Percentiles rank a stretch among this genome's conserved stretches.
Evolutionary conservation across 345 rosid genomes (phyloP).

Genomic region (Boechera retrofracta): DNA sequence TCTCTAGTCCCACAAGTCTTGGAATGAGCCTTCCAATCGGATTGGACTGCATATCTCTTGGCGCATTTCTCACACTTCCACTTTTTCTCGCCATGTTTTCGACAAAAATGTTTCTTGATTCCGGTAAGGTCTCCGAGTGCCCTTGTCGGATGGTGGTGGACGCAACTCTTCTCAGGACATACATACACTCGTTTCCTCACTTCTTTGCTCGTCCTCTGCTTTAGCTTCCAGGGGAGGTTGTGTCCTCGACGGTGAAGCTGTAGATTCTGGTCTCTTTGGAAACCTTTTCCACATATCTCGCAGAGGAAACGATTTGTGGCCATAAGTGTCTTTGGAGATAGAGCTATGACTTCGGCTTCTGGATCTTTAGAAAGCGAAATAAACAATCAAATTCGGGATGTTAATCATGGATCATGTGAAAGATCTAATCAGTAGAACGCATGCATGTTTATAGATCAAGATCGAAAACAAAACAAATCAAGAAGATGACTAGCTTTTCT

Average conservation of each 20-base stretch:
- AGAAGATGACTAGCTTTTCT: conserved; percentile 4
- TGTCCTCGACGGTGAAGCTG: conserved; percentile 96
- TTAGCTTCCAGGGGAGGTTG: conserved; percentile 98
- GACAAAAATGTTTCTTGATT: conserved; percentile 91
- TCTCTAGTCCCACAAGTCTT: conserved; percentile 98
- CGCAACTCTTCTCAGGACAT: conserved; percentile 90
- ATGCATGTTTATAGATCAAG: conserved; percentile 36
- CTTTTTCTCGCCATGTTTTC: conserved; percentile 98
- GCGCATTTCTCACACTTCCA: conserved; percentile 98
- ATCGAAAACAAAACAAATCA: conserved; percentile 16
- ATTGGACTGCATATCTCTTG: conserved; percentile 94
- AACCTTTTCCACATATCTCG: conserved; percentile 96
- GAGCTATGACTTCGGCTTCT: conserved; percentile 93
- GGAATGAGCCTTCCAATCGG: conserved; percentile 98
- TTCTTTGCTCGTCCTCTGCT: conserved; percentile 90
- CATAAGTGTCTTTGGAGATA: conserved; percentile 96
- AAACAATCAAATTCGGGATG: not conserved
- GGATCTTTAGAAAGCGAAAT: conserved; percentile 64
- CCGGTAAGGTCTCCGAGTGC: conserved; percentile 98
- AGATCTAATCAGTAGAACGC: conserved; percentile 1
- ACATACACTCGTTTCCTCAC: conserved; percentile 84
- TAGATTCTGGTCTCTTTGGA: conserved; percentile 95
- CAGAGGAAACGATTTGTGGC: conserved; percentile 97
- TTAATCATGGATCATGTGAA: not conserved
- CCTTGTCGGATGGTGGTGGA: conserved; percentile 88